Conservation (phyloP, 495 filamentous ascomycete genomes). For the Aspergillus saccharolyticus region DNA sequence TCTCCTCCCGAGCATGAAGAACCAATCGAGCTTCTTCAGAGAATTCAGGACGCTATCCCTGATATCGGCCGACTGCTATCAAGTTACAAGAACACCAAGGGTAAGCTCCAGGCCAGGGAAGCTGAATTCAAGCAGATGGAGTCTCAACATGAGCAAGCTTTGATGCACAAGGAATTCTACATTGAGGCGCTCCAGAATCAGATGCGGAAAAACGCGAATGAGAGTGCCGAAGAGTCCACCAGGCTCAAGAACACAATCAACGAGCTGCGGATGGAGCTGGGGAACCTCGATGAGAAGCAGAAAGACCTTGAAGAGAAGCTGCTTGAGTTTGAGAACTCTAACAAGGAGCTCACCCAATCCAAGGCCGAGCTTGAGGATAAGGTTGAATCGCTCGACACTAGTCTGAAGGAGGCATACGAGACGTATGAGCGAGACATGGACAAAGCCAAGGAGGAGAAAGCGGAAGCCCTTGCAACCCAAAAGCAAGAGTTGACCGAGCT, state of each 20-base stretch:
- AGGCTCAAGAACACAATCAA: constrained; percentile 45
- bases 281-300: constrained; percentile 51
- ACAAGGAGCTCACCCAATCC: constrained; percentile 34
- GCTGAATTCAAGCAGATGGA: constrained; percentile 43
- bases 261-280: constrained; percentile 51
- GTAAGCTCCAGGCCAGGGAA: constrained; percentile 39
- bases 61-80: constrained; percentile 45
- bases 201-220: constrained; percentile 47
- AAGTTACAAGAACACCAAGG: constrained; percentile 43
- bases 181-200: constrained; percentile 49
- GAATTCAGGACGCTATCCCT: constrained; percentile 47
- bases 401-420: constrained; percentile 38
- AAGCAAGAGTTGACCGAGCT: constrained; percentile 43
- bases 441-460: constrained; percentile 38
- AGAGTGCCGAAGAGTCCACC: constrained; percentile 45
- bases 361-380: constrained; percentile 46
- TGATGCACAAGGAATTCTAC: constrained; percentile 50
- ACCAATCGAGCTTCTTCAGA: constrained; percentile 40
- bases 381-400: constrained; percentile 46
- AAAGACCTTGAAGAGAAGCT: constrained; percentile 46
- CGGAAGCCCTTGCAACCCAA: constrained; percentile 33
- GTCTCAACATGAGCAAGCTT: constrained; percentile 41
- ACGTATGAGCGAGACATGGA: constrained; percentile 33
- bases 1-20: constrained; percentile 36
- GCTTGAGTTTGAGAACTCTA: constrained; percentile 34